Conservation (phyloP, 2,329 filamentous ascomycete genomes). For the Aureobasidium pullulans region DNA sequence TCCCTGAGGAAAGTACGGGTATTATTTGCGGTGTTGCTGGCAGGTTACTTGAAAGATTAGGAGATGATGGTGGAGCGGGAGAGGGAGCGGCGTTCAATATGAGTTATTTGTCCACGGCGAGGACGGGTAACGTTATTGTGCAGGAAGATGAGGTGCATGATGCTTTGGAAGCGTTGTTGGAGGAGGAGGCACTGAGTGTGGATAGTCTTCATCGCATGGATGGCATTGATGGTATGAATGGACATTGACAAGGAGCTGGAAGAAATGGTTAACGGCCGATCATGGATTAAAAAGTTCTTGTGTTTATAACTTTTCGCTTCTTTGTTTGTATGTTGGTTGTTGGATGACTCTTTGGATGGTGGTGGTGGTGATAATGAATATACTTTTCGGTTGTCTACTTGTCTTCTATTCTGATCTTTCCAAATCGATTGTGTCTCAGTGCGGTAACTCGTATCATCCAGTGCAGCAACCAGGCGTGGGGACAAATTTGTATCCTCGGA, state of each 20-base stretch:
- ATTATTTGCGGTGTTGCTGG: constrained; percentile 94
- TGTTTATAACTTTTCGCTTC: background rate
- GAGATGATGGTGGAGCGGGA: constrained; percentile 32
- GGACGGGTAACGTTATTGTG: constrained; percentile 83
- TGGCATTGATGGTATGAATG: background rate
- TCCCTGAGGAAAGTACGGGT: constrained; percentile 83
- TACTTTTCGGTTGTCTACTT: too few relatives aligned
- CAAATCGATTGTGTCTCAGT: too few relatives aligned
- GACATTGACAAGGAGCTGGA: background rate
- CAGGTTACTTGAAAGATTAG: constrained; percentile 65
- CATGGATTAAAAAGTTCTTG: background rate
- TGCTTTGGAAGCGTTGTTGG: constrained; percentile 62
- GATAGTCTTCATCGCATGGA: background rate
- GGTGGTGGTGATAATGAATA: too few relatives aligned
- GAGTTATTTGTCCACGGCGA: constrained; percentile 82
- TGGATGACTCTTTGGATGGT: background rate
- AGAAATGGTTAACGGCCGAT: background rate
- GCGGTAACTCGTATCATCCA: too few relatives aligned
- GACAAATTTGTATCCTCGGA: too few relatives aligned
- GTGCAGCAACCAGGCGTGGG: too few relatives aligned
- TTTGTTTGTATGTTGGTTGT: background rate
- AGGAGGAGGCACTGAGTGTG: constrained; percentile 15
- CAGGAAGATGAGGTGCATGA: constrained; percentile 64
- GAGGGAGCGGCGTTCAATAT: constrained; percentile 49
- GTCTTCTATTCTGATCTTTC: too few relatives aligned